Conservation (phyloP, 192 early-diverging fungal genomes). For the Backusella parvicylindrica region DNA sequence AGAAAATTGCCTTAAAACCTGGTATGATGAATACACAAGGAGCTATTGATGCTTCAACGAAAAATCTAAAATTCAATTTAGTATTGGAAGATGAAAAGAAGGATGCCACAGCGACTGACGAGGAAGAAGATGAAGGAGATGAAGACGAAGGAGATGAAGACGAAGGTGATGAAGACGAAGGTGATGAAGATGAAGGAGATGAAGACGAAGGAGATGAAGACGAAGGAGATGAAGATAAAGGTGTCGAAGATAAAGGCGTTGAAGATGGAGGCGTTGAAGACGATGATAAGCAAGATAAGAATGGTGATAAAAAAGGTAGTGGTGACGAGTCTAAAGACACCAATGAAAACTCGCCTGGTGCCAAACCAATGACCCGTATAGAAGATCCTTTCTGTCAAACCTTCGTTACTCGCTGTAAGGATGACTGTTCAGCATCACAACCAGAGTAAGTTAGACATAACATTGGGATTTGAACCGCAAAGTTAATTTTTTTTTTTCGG, state of each 20-base stretch:
- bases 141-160: no score
- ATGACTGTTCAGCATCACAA: not conserved
- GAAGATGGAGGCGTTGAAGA: not conserved
- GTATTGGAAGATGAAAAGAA: not conserved
- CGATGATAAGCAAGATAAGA: not conserved
- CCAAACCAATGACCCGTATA: not conserved
- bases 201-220: no score
- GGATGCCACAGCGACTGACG: not conserved
- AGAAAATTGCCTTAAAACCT: no score
- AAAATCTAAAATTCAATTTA: not conserved
- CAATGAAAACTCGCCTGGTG: not conserved
- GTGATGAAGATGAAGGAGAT: not conserved
- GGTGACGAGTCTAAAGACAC: not conserved
- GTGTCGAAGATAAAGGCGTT: not conserved
- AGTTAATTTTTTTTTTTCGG: not conserved
- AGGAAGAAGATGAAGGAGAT: no score
- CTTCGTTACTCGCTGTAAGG: not conserved
- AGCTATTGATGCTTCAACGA: not conserved
- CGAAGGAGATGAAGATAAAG: not conserved
- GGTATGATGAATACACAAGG: no score
- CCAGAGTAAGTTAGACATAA: not conserved
- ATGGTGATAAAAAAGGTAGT: not conserved
- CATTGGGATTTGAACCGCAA: not conserved
- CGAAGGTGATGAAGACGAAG: not conserved
- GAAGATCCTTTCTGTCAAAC: not conserved